phyloP scores from a whole-genome alignment of 2,329 filamentous ascomycete genomes.

The Talaromyces islandicus region DNA sequence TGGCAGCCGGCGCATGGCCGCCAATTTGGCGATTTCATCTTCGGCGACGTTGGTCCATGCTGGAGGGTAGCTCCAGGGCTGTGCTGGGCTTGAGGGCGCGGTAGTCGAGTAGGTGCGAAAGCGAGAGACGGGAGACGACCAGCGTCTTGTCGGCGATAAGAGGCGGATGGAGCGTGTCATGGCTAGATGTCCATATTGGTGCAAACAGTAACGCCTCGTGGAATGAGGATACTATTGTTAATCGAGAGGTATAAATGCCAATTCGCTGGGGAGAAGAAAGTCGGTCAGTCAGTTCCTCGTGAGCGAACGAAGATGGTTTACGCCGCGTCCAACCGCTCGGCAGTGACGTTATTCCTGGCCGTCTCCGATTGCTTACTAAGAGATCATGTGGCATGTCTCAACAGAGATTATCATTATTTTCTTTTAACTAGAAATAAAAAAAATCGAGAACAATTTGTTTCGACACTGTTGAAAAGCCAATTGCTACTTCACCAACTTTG shows the following conservation, averaged over 20 bases:
- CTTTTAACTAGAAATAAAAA: not conserved
- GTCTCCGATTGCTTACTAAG: not conserved
- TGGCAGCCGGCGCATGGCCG: conserved; percentile 69
- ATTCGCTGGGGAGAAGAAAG: not conserved
- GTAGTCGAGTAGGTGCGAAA: not conserved
- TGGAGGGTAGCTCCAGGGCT: conserved; percentile 37
- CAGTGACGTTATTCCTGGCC: not conserved
- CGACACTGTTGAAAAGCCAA: not conserved
- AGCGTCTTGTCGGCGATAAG: not conserved
- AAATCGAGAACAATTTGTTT: not conserved
- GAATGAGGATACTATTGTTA: not conserved
- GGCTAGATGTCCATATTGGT: not conserved
- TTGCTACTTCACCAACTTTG: not conserved
- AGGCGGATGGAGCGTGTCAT: conserved; percentile 6
- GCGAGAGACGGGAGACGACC: not conserved
- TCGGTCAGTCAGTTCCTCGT: not conserved
- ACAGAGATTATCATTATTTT: no score
- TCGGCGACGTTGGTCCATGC: conserved; percentile 54
- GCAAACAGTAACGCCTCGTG: not conserved
- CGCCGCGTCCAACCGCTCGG: not conserved
- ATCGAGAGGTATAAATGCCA: not conserved
- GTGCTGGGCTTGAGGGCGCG: not conserved
- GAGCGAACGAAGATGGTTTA: not conserved
- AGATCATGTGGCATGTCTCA: not conserved
- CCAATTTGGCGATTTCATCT: conserved; percentile 72